These are phyloP conservation scores for Macadamia integrifolia DNA, from an alignment of 164 flowering plant species.

Conservation along the genomic window DNA sequence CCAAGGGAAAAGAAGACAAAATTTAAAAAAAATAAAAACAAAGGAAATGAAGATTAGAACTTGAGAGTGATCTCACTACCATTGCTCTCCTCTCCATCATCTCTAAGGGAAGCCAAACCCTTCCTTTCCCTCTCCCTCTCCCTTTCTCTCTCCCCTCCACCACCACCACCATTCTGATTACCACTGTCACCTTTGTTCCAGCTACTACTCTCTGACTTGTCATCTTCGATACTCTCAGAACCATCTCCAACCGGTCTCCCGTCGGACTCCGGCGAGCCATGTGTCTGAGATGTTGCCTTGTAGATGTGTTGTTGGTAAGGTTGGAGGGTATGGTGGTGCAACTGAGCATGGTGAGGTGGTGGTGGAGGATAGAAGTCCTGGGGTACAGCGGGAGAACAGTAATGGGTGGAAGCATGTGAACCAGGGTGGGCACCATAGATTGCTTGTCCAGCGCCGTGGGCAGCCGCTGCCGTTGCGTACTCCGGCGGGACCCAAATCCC, in stretches of 20 bases:
- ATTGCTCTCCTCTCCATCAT: conserved; percentile 73
- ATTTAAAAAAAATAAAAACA: conserved; percentile 3
- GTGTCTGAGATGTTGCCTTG: conserved; percentile 43
- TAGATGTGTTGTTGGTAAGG: conserved; percentile 47
- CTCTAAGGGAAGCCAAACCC: conserved; percentile 44
- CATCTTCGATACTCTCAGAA: conserved; percentile 91
- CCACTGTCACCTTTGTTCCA: conserved; percentile 59
- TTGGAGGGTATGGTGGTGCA: conserved; percentile 37
- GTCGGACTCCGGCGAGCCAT: conserved; percentile 63
- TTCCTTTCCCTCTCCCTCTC: conserved; percentile 48
- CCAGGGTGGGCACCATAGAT: conserved; percentile 56
- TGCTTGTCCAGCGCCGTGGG: conserved; percentile 36
- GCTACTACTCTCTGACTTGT: conserved; percentile 79
- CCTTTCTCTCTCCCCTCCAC: conserved; percentile 34
- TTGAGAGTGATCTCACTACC: conserved; percentile 86
- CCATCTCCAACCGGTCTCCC: conserved; percentile 38
- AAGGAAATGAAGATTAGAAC: conserved; percentile 32
- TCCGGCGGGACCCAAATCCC: conserved; percentile 99
- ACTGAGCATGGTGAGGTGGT: conserved; percentile 21
- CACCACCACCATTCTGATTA: conserved; percentile 8
- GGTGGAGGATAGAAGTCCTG: conserved; percentile 49
- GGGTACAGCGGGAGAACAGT: conserved; percentile 36
- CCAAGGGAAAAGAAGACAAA: too few species aligned
- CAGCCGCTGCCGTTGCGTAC: conserved; percentile 54
- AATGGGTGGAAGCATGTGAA: conserved; percentile 48